phyloP scores from a whole-genome alignment of 805 yeast genomes.

The Kuraishia cidri region DNA sequence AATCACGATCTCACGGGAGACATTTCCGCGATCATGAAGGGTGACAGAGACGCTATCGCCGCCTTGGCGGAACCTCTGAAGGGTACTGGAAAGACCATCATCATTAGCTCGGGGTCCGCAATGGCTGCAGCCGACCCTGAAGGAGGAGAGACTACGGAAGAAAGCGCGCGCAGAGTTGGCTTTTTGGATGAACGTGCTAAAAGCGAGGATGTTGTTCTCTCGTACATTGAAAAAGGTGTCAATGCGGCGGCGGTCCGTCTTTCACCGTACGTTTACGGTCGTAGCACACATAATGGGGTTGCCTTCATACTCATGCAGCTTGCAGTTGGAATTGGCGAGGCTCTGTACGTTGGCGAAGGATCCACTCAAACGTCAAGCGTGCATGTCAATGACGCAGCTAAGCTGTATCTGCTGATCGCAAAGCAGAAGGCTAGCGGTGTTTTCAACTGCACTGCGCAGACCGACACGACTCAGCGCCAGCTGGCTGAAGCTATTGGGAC shows the following conservation, averaged over 20 bases:
- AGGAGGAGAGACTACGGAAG: not conserved
- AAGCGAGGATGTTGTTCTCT: not conserved
- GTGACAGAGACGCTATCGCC: slow-evolving; percentile 18
- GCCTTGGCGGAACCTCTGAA: slow-evolving; percentile 17
- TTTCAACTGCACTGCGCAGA: not conserved
- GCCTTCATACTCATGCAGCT: not conserved
- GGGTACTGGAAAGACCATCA: slow-evolving; percentile 20
- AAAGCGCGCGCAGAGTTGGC: not conserved
- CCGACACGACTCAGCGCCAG: not conserved
- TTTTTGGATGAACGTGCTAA: not conserved
- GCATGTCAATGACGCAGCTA: not conserved
- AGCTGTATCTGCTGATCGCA: not conserved
- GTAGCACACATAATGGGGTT: not conserved
- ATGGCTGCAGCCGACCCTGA: not conserved
- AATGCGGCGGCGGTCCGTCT: not conserved
- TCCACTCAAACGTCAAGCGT: not conserved
- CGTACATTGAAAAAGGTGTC: not conserved
- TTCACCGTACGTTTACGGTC: not conserved
- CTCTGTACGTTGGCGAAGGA: not conserved
- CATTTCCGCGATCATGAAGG: slow-evolving; percentile 7
- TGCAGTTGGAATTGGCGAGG: not conserved
- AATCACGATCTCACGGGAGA: slow-evolving; percentile 17
- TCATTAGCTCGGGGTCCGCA: slow-evolving; percentile 14
- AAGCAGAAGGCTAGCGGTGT: not conserved
- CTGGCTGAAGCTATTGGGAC: not conserved